Conservation (phyloP, 768 basidiomycete genomes). For the Sarcomyxa edulis region DNA sequence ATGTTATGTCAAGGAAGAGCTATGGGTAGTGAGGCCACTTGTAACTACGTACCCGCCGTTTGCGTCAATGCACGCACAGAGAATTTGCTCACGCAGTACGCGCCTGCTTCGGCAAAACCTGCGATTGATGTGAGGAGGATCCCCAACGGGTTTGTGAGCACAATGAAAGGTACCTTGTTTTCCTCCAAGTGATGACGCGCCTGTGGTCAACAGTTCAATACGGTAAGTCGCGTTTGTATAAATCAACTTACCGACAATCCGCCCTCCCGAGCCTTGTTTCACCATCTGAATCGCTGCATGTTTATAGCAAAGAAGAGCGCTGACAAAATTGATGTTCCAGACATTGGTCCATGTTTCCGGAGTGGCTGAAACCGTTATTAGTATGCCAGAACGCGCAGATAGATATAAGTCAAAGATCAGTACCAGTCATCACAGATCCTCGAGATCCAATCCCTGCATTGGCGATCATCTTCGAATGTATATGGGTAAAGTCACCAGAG, state of each 20-base stretch:
- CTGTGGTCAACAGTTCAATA: constrained; percentile 13
- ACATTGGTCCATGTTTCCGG: constrained; percentile 25
- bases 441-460: constrained; percentile 22
- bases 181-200: constrained; percentile 27
- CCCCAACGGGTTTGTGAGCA: not conserved
- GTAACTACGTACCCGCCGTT: constrained; percentile 21
- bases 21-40: not conserved
- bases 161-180: constrained; percentile 15
- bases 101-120: constrained; percentile 12
- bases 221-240: too few relatives aligned
- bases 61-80: constrained; percentile 37
- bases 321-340: constrained; percentile 32
- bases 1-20: constrained; percentile 9
- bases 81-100: constrained; percentile 34
- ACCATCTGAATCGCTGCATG: constrained; percentile 39
- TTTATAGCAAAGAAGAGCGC: constrained; percentile 36
- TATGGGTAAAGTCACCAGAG: not conserved
- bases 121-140: not conserved
- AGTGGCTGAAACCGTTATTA: constrained; percentile 18
- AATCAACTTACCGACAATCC: constrained; percentile 28
- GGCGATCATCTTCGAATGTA: constrained; percentile 24
- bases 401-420: not conserved
- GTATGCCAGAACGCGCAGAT: not conserved
- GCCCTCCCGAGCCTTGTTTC: constrained; percentile 33
- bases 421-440: constrained; percentile 14